Base-by-base conservation (phyloP, 129 eudicot genomes). In the Pittosporum tobira region DNA sequence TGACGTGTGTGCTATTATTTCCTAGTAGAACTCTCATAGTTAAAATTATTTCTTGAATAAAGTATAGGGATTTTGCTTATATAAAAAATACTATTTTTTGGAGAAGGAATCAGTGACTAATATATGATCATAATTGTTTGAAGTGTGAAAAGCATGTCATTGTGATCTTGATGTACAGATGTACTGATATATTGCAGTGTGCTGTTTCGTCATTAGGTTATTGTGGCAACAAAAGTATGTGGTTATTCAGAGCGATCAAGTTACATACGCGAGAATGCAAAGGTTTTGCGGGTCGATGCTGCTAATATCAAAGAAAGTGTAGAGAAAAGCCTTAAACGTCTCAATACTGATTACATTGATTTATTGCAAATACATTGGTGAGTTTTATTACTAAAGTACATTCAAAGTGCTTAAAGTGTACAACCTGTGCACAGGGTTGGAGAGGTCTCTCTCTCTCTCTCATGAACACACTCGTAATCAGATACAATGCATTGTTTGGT, bases 301-400 rank as follows among this genome's bases (percentile, higher is more conserved):
- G 90, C 84, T 57, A 86, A 91, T 62, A 78, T 86, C 51, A 80
- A 58, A 81, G 98, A 91, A 70, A 91, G 98, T 70, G 95, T 91
- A 26, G 96, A 91, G 76, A 86, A 91, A 78, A 91, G 96, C 66
- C 81, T 91, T 55, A 83, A 80, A 71, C 94, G 96, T 57, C 84
- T 86, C 31, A 72, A 78, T 49, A 91, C 96, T 62, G 94, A 91
- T 79, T 91, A 86, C 72, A 86, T 91, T 25, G 98, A 91, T 74
- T 74, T 91, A 25, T 67, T 91, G 61, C 98, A 91, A 81, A 91
- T 91, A 64, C 98, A 91, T 72, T 91, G 96, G 98, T 91, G 69
- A 82, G 80, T 25, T 34, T 22, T 36, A 25, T 28, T 8, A 3
- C 20, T 10, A 51, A 9, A 43, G 24, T 27, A 1, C 48, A 6